These are phyloP conservation scores for Albugo laibachii DNA, from an alignment of 352 stramenopile genomes.

Conservation along the genomic window DNA sequence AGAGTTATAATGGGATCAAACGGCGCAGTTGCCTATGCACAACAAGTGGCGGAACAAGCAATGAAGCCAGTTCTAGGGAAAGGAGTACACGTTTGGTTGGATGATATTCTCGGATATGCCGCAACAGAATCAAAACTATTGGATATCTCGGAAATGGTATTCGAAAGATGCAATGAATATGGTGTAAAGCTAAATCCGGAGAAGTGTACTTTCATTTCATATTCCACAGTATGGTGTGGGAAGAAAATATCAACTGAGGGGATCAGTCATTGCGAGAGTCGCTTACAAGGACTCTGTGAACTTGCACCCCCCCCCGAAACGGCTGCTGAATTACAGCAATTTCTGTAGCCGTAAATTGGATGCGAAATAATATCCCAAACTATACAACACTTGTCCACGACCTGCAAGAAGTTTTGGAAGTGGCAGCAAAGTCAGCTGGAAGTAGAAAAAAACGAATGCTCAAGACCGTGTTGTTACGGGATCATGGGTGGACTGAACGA, in stretches of 20 bases:
- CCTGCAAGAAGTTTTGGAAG: too few relatives aligned
- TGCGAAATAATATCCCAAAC: too few relatives aligned
- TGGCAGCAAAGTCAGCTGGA: too few relatives aligned
- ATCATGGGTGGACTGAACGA: neutral
- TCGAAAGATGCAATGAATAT: conserved; percentile 6
- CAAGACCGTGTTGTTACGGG: too few relatives aligned
- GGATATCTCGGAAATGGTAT: conserved; percentile 1
- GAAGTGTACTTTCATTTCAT: conserved; percentile 10
- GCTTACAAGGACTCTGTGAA: conserved; percentile 9
- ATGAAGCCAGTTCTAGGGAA: conserved; percentile 3
- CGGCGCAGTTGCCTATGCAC: conserved; percentile 9
- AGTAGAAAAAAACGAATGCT: too few relatives aligned
- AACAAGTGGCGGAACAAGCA: neutral
- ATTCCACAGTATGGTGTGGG: conserved; percentile 11
- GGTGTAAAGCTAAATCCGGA: conserved; percentile 15
- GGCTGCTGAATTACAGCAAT: too few relatives aligned
- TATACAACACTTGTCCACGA: too few relatives aligned
- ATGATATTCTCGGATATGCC: conserved; percentile 12
- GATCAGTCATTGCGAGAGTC: conserved; percentile 6
- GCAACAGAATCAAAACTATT: conserved; percentile 3
- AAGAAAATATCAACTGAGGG: conserved; percentile 8
- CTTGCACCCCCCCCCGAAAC: conserved; percentile 6
- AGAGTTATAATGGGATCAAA: conserved; percentile 8
- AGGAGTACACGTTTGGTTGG: conserved; percentile 11
- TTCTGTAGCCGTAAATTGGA: too few relatives aligned